Evolutionary conservation across 78 protist species (phyloP).

Genomic region (Dictyostelium purpureum): DNA sequence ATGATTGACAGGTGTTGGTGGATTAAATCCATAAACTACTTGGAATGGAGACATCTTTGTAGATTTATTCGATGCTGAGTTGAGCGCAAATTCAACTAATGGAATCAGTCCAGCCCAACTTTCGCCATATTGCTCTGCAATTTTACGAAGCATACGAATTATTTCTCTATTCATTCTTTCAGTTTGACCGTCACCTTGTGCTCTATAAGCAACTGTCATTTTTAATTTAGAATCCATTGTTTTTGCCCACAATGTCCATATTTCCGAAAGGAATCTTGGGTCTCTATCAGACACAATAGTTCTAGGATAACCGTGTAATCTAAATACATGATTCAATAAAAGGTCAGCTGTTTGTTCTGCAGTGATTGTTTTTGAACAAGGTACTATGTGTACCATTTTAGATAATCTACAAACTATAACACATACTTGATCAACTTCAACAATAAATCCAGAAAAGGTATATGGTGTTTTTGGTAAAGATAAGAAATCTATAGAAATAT

Average conservation of each 20-base stretch:
- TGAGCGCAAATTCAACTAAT: neutral
- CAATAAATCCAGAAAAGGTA: neutral
- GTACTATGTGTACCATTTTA: neutral
- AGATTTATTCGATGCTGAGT: neutral
- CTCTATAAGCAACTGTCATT: neutral
- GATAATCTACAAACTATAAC: neutral
- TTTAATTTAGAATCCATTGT: neutral
- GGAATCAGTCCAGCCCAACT: neutral
- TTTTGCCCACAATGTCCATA: neutral
- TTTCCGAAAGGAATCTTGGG: neutral
- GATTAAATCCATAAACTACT: neutral
- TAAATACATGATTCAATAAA: neutral
- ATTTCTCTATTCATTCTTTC: slow-evolving; percentile 5
- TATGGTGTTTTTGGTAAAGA: neutral
- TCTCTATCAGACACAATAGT: slow-evolving; percentile 32
- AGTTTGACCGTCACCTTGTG: slow-evolving; percentile 24
- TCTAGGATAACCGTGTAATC: slow-evolving; percentile 2
- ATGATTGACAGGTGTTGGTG: neutral
- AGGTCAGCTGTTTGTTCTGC: neutral
- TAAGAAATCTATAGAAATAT: neutral
- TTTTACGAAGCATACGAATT: neutral
- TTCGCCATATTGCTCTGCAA: neutral
- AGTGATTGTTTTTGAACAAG: neutral
- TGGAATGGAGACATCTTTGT: neutral
- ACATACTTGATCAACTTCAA: neutral